phyloP scores from a whole-genome alignment of 2,329 filamentous ascomycete genomes.

The Apiospora koreana region DNA sequence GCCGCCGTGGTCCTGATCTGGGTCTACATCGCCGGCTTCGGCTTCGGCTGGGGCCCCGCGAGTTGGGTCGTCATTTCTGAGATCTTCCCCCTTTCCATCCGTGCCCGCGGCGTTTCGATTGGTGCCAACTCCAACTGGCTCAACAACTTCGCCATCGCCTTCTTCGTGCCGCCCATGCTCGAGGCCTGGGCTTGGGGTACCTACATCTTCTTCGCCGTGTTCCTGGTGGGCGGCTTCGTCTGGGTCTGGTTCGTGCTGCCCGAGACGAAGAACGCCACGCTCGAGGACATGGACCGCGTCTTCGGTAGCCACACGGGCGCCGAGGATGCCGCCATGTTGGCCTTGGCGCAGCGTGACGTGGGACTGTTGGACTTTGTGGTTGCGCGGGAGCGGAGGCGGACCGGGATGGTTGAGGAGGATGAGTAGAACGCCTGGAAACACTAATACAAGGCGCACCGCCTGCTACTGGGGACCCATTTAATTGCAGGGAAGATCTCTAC shows the following conservation, averaged over 20 bases:
- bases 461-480: too few relatives aligned
- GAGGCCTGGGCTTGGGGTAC: constrained; percentile 49
- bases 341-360: constrained; percentile 19
- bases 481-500: too few relatives aligned
- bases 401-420: not conserved
- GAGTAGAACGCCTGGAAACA: not conserved
- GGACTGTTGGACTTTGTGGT: constrained; percentile 30
- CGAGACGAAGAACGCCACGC: constrained; percentile 55
- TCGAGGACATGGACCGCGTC: constrained; percentile 34
- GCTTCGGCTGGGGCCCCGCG: constrained; percentile 57
- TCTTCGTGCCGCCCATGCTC: constrained; percentile 61
- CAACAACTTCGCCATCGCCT: constrained; percentile 62
- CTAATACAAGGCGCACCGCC: too few relatives aligned
- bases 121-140: constrained; percentile 62
- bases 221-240: constrained; percentile 56
- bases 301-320: constrained; percentile 22
- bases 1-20: constrained; percentile 45
- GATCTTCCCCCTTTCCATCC: constrained; percentile 61
- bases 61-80: constrained; percentile 53
- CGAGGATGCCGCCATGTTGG: constrained; percentile 13
- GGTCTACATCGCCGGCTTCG: constrained; percentile 62
- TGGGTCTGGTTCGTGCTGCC: constrained; percentile 38
- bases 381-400: not conserved
- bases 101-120: constrained; percentile 65
- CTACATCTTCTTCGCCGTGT: constrained; percentile 61